Base-by-base conservation (phyloP, 306 rosid genomes). In the Glycine soja region DNA sequence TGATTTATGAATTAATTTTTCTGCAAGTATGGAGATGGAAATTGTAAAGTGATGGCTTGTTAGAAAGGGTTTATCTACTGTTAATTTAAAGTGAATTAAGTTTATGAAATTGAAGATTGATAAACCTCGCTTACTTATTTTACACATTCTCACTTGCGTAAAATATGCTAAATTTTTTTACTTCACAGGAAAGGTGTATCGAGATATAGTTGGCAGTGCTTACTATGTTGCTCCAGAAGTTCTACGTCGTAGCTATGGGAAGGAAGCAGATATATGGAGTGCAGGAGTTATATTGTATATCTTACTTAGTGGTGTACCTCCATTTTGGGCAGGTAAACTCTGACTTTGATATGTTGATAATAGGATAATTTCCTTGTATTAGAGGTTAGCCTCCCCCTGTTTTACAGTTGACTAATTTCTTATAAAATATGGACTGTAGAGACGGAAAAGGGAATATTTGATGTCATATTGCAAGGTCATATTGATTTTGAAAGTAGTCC, bases 191-290 rank as follows among this genome's bases (percentile, higher is more conserved):
- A 93, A 91, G 86, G 87, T 90, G 68, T 90, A 90, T 38, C 85
- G 84, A 2, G 98, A 93, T 78, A 89, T 93, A 67, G 97, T 91
- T 58, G 98, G 98, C 18, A 93, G 93, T 83, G 98, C 98, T 61
- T 93, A 93, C 80, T 93, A 93, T 69, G 94, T 93, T 77, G 98
- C 98, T 66, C 98, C 98, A 5, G 97, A 93, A 90, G 97, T 93
- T 52, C 77, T 93, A 32, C 79, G 79, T 30, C 92, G 97, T 65
- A 90, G 70, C 83, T 93, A 93, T 34, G 97, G 98, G 75, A 93
- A 91, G 85, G 97, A 93, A 84, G 83, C 83, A 73, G 98, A 93
- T 81, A 70, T 93, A 63, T 93, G 98, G 98, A 93, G 98, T 72
- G 92, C 98, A 45, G 98, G 97, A 63, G 88, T 93, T 83, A 93